A percentile compares a stretch with the other conserved stretches of the same genome.
phyloP scores from a whole-genome alignment of 75 land plant genomes.

The Selaginella moellendorffii region DNA sequence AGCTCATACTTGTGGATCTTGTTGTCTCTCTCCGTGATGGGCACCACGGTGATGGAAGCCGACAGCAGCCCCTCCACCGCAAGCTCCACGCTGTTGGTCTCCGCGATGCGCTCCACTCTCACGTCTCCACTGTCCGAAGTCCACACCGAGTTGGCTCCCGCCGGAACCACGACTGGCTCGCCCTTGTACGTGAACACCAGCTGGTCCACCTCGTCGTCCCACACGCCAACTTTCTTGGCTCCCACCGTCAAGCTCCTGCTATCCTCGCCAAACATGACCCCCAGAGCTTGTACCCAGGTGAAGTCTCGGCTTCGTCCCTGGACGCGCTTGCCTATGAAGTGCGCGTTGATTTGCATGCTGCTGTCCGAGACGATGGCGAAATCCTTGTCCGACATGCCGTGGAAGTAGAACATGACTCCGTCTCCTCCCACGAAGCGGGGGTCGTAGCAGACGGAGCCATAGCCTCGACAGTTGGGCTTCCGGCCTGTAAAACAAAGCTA shows the following conservation, averaged over 20 bases:
- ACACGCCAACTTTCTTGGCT: slow-evolving; percentile 18
- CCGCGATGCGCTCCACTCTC: slow-evolving; percentile 35
- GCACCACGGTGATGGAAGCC: slow-evolving; percentile 28
- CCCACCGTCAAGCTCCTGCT: slow-evolving; percentile 22
- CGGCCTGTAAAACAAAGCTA: slow-evolving; percentile 13
- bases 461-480: slow-evolving; percentile 22
- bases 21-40: slow-evolving; percentile 37
- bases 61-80: slow-evolving; percentile 23
- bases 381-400: slow-evolving; percentile 30
- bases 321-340: slow-evolving; percentile 45
- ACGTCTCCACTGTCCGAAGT: slow-evolving; percentile 12
- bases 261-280: slow-evolving; percentile 38
- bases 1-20: slow-evolving; percentile 40
- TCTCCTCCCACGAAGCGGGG: slow-evolving; percentile 69
- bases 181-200: slow-evolving; percentile 36
- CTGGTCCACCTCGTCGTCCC: slow-evolving; percentile 33
- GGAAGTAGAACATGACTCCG: slow-evolving; percentile 73
- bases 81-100: slow-evolving; percentile 34
- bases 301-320: slow-evolving; percentile 39
- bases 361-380: slow-evolving; percentile 51
- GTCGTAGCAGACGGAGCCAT: slow-evolving; percentile 49
- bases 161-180: slow-evolving; percentile 17
- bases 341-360: slow-evolving; percentile 52
- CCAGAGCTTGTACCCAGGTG: slow-evolving; percentile 61
- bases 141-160: slow-evolving; percentile 27